These are phyloP conservation scores for Scolecobasidium constrictum DNA, from an alignment of 2,329 filamentous ascomycete species.

Conservation along the genomic window DNA sequence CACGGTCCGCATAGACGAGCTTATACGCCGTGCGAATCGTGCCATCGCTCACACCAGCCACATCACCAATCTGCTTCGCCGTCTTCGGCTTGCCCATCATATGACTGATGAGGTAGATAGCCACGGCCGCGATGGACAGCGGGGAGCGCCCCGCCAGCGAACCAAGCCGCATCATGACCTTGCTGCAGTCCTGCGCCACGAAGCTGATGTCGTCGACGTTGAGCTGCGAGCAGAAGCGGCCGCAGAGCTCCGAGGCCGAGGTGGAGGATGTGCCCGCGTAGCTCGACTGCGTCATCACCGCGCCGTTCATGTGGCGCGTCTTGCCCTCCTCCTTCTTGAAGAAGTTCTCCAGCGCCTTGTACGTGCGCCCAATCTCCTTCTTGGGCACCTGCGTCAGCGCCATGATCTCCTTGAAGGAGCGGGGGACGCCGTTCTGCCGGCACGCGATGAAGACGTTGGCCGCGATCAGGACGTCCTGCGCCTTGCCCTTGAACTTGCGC, in stretches of 20 bases:
- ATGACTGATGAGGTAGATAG: conserved; percentile 91
- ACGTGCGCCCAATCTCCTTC: conserved; percentile 93
- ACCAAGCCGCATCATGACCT: conserved; percentile 64
- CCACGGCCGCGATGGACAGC: conserved; percentile 84
- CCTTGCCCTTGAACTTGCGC: conserved; percentile 91
- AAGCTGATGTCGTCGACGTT: conserved; percentile 53
- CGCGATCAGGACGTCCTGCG: conserved; percentile 84
- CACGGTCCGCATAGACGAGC: conserved; percentile 63
- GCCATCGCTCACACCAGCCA: conserved; percentile 87
- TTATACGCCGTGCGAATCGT: conserved; percentile 96
- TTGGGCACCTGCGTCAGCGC: conserved; percentile 87
- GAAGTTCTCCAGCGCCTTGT: conserved; percentile 87
- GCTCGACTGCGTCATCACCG: conserved; percentile 39
- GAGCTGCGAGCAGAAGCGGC: conserved; percentile 63
- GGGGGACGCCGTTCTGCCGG: conserved; percentile 68
- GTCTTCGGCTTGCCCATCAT: conserved; percentile 68
- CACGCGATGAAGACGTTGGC: conserved; percentile 97
- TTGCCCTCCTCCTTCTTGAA: conserved; percentile 45
- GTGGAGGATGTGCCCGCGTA: conserved; percentile 70
- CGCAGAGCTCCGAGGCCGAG: conserved; percentile 72
- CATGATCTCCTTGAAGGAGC: conserved; percentile 91
- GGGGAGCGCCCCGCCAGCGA: conserved; percentile 87
- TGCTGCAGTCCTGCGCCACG: conserved; percentile 67
- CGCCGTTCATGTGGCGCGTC: conserved; percentile 23
- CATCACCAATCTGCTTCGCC: conserved; percentile 75